Conservation (phyloP, 306 rosid genomes). For the Cucumis sativus region DNA sequence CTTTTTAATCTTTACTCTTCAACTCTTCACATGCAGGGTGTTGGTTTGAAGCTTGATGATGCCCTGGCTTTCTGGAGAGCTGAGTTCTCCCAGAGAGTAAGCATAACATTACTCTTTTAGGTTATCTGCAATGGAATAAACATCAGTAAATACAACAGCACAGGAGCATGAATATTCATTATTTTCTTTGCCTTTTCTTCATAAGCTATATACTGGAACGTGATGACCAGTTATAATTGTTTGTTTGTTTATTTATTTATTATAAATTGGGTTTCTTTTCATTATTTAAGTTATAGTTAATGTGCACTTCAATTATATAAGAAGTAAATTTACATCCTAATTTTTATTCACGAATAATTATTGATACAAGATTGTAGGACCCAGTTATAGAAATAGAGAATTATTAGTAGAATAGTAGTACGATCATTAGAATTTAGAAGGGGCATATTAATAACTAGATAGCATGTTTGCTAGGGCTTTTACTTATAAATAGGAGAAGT, state of each 20-base stretch:
- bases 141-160: neutral
- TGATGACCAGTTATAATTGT: neutral
- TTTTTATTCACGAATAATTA: neutral
- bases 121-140: neutral
- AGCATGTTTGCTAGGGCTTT: too few relatives aligned
- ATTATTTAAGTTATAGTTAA: neutral
- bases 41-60: constrained; percentile 89
- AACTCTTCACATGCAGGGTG: constrained; percentile 45
- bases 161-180: neutral
- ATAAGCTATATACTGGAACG: neutral
- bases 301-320: neutral
- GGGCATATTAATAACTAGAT: too few relatives aligned
- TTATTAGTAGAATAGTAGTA: too few relatives aligned
- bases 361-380: neutral
- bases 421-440: too few relatives aligned
- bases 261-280: neutral
- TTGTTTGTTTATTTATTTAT: neutral
- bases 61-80: constrained; percentile 92
- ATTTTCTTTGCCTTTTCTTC: neutral
- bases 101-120: neutral
- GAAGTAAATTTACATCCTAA: neutral
- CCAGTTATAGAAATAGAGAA: too few relatives aligned
- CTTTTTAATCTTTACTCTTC: neutral
- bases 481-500: too few relatives aligned
- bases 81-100: constrained; percentile 79